Base-by-base conservation (phyloP, 805 yeast species). In the Ascoidea rubescens region DNA sequence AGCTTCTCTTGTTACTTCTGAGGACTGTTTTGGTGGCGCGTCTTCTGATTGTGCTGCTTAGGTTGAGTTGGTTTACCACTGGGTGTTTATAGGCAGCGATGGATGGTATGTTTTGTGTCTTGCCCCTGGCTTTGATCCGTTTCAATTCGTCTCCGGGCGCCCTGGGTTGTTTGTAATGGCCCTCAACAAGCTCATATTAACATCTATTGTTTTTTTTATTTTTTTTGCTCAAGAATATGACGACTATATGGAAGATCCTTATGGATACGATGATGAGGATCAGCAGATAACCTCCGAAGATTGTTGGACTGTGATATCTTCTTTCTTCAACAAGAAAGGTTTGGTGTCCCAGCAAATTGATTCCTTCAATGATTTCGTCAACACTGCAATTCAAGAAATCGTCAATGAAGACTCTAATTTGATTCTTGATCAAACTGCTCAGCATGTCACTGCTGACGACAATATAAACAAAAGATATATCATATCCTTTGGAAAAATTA, bases 231-330 rank as follows among this genome's bases (percentile, higher is more conserved):
- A 14, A 31, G 50, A n/a, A 21, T 45, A n/a, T 52, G 63, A 64
- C 47, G 69, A 67, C 50, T 65, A 67, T 57, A 65, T 62, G 49
- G 66, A 65, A 32, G 90, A 84, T 67, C 85, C 82, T 50, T 85
- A 87, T 67, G 80, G 78, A 53, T 82, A 81, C 65, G 90, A 84
- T 59, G 82, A 76, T 57, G 87, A 78, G 56, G 74, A 70, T 51
- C 78, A 77, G 55, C 78, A 83, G 63, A 87, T 93, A 71, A 89
- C 98, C 37, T 87, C 96, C 32, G 99, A 93, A 72, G 99, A 93
- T 74, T 93, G 99, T 70, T 93, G 99, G 99, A 84, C 96, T 37
- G 98, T 93, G 56, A 93, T 93, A 59, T 85, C 96, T 32, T 80
- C 98, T 16, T 93, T 93, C 69, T 93, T 93, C 75, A 88, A 85